Conservation (phyloP, 1,284 basidiomycete species). For the Heterobasidion occidentale region DNA sequence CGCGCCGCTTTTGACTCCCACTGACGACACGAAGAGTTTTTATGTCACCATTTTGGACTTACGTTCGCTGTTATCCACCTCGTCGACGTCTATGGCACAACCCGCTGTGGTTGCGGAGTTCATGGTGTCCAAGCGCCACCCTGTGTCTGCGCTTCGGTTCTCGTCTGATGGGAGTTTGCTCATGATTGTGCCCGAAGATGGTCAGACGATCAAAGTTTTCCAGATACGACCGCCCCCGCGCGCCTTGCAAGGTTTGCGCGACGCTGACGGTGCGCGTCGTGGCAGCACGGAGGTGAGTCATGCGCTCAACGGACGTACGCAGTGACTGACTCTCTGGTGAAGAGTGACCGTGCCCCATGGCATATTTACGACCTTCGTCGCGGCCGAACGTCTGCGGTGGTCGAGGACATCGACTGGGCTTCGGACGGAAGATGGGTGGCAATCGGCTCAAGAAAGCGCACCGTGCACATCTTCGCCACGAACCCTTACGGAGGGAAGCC, state of each 20-base stretch:
- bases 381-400: constrained; percentile 61
- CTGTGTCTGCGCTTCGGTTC: constrained; percentile 48
- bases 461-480: constrained; percentile 67
- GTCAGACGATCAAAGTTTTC: constrained; percentile 52
- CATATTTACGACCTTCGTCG: constrained; percentile 66
- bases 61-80: constrained; percentile 21
- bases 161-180: constrained; percentile 53
- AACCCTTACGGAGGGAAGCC: constrained; percentile 71
- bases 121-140: constrained; percentile 35
- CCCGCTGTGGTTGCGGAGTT: constrained; percentile 39
- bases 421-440: constrained; percentile 66
- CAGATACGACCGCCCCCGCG: constrained; percentile 34
- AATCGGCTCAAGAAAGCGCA: constrained; percentile 56
- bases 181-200: constrained; percentile 50
- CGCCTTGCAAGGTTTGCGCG: constrained; percentile 1
- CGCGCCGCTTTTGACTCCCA: constrained; percentile 12
- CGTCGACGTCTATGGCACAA: constrained; percentile 1
- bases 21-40: constrained; percentile 17
- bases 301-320: too few relatives aligned
- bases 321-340: neutral
- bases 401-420: constrained; percentile 53
- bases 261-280: neutral
- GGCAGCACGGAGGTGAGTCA: too few relatives aligned
- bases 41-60: constrained; percentile 53
- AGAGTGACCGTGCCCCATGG: constrained; percentile 31